These are phyloP conservation scores for Entelexis paramagnoliae DNA, from an alignment of 1,139 yeast species.

Conservation along the genomic window DNA sequence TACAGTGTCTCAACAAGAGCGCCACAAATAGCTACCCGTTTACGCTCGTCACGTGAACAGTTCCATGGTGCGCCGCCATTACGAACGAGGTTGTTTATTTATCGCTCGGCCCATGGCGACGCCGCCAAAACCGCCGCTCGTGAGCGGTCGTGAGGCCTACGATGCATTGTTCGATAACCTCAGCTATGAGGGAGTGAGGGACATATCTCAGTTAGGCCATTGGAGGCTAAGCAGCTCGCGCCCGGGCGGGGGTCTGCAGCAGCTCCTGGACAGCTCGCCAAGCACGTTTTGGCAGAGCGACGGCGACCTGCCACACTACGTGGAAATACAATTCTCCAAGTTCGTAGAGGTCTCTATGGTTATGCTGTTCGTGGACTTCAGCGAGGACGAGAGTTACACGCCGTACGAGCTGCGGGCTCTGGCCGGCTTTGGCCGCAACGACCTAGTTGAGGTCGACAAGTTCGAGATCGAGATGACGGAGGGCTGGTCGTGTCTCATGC, in stretches of 20 bases:
- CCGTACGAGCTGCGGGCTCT: slow-evolving; percentile 61
- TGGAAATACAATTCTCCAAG: slow-evolving; percentile 74
- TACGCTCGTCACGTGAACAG: background rate
- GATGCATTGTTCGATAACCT: slow-evolving; percentile 26
- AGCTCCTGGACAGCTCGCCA: slow-evolving; percentile 66
- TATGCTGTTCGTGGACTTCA: slow-evolving; percentile 57
- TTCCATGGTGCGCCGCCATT: no score
- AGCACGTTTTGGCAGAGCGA: slow-evolving; percentile 89
- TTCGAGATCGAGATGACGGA: slow-evolving; percentile 59
- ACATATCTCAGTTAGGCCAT: slow-evolving; percentile 69
- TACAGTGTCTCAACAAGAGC: no score
- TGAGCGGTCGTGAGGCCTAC: background rate
- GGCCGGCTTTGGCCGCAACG: slow-evolving; percentile 84
- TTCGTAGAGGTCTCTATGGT: slow-evolving; percentile 60
- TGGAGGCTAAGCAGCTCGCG: slow-evolving; percentile 80
- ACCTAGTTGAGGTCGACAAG: slow-evolving; percentile 61
- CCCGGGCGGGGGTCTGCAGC: slow-evolving; percentile 58
- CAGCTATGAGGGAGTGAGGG: slow-evolving; percentile 34
- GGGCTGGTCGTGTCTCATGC: slow-evolving; percentile 77
- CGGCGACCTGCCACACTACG: slow-evolving; percentile 81
- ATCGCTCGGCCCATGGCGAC: background rate
- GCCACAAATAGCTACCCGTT: no score
- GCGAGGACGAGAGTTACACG: slow-evolving; percentile 81
- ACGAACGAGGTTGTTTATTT: background rate
- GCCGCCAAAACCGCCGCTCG: background rate